Evolutionary conservation across 768 basidiomycete species (phyloP).

Genomic region (Cubamyces sp.): DNA sequence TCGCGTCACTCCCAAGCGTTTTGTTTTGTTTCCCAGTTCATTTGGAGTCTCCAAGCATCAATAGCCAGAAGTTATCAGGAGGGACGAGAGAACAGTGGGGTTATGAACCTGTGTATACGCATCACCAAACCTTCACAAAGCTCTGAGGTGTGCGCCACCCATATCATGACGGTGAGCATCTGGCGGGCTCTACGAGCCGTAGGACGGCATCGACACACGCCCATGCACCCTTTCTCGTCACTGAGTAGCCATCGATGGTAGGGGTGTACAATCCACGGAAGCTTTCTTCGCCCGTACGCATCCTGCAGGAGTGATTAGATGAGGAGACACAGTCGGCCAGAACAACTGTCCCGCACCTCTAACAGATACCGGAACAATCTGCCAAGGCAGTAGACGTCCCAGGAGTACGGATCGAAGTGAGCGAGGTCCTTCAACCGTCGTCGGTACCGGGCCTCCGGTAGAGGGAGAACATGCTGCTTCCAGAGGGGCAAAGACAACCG

Average conservation of each 20-base stretch:
- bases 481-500: neutral
- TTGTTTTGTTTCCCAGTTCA: no score
- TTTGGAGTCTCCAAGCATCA: no score
- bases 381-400: conserved; percentile 8
- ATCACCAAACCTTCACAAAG: no score
- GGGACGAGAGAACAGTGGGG: neutral
- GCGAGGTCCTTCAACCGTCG: neutral
- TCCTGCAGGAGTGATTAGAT: neutral
- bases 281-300: neutral
- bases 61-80: no score
- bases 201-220: neutral
- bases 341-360: neutral
- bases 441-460: neutral
- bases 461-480: neutral
- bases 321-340: neutral
- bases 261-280: neutral
- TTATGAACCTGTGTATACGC: neutral
- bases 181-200: neutral
- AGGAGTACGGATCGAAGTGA: conserved; percentile 4
- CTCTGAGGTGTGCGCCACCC: neutral
- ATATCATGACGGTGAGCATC: neutral
- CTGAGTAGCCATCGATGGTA: neutral
- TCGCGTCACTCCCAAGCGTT: no score
- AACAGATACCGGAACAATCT: neutral
- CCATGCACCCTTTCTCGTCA: neutral